A percentile compares a stretch with the other conserved stretches of the same genome.
These are phyloP conservation scores for Hypoxylon sp. DNA, from an alignment of 2,329 filamentous ascomycete genomes.

Conservation along the genomic window DNA sequence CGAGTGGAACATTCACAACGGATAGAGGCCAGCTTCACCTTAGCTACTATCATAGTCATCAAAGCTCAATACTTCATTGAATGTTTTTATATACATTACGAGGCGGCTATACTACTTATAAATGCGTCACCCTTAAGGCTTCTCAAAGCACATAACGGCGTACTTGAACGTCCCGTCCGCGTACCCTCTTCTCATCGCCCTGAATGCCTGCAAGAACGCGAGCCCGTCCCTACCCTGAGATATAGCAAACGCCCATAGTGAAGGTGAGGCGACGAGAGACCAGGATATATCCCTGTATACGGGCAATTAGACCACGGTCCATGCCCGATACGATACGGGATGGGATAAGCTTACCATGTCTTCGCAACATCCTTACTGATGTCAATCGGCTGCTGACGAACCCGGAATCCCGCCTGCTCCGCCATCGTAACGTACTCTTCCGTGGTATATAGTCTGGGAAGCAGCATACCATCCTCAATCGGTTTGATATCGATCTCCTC, in stretches of 20 bases:
- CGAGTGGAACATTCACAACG: neutral
- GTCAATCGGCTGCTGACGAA: conserved; percentile 65
- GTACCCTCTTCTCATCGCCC: conserved; percentile 73
- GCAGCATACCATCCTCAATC: conserved; percentile 74
- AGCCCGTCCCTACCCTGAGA: conserved; percentile 73
- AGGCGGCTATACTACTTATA: no score
- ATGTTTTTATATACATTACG: neutral
- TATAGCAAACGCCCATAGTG: conserved; percentile 73
- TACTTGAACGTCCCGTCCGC: conserved; percentile 72
- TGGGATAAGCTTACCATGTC: conserved; percentile 65
- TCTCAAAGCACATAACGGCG: conserved; percentile 71
- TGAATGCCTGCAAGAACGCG: conserved; percentile 73
- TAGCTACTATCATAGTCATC: neutral
- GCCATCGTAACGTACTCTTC: conserved; percentile 68
- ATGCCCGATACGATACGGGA: neutral
- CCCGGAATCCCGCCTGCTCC: conserved; percentile 62
- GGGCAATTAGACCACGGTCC: neutral
- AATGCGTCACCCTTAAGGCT: conserved; percentile 50
- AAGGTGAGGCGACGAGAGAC: conserved; percentile 71
- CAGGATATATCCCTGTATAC: conserved; percentile 72
- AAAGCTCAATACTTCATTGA: neutral
- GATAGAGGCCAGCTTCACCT: neutral
- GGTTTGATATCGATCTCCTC: conserved; percentile 68
- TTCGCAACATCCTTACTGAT: conserved; percentile 71
- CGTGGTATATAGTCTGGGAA: conserved; percentile 69